phyloP scores from a whole-genome alignment of 2,329 filamentous ascomycete species.

The Phialophora macrospora region DNA sequence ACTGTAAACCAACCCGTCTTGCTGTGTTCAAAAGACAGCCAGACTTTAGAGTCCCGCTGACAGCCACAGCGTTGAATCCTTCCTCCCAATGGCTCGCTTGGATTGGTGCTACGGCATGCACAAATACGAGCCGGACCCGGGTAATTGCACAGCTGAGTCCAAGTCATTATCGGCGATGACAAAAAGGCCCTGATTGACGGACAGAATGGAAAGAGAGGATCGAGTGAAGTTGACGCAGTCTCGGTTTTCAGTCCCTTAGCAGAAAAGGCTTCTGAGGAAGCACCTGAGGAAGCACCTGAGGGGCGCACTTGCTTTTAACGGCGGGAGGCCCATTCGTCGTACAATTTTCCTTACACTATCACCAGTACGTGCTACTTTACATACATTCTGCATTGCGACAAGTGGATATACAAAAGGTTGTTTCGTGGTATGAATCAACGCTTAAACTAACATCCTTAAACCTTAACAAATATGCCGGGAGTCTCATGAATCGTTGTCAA shows the following conservation, averaged over 20 bases:
- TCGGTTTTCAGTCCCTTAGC: too few species aligned
- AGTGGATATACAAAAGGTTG: neutral
- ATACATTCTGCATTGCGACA: neutral
- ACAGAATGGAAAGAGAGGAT: too few species aligned
- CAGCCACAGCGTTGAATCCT: neutral
- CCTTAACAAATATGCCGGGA: neutral
- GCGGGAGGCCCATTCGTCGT: neutral
- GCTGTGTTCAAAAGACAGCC: neutral
- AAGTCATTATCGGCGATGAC: too few species aligned
- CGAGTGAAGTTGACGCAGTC: too few species aligned
- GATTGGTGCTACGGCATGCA: too few species aligned
- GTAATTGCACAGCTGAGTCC: too few species aligned
- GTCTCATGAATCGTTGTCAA: slow-evolving; percentile 13
- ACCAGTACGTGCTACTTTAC: neutral
- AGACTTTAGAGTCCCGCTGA: neutral
- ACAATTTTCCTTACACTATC: neutral
- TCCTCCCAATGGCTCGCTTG: neutral
- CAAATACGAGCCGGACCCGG: too few species aligned
- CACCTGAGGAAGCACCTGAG: neutral
- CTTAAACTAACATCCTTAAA: neutral
- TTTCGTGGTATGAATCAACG: neutral
- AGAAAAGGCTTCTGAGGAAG: neutral
- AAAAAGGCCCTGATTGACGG: too few species aligned
- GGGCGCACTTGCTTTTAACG: neutral
- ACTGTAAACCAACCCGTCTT: neutral